Evolutionary conservation across 2,329 filamentous ascomycete species (phyloP).

Genomic region (Fusarium dimerum): DNA sequence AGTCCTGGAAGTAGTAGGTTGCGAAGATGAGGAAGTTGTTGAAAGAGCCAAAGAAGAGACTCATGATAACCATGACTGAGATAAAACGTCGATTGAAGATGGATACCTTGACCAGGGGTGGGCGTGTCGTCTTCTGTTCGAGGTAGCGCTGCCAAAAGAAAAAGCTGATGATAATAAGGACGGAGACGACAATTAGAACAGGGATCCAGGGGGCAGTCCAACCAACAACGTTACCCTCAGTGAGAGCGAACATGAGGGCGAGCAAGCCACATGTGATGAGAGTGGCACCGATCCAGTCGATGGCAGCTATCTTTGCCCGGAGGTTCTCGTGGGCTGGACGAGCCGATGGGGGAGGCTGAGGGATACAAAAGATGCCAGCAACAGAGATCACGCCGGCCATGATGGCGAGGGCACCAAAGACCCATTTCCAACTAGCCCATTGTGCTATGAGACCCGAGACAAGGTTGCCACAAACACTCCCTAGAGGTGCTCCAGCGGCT

Average conservation of each 20-base stretch:
- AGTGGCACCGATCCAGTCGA: slow-evolving; percentile 68
- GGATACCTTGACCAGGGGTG: slow-evolving; percentile 67
- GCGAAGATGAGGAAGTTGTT: slow-evolving; percentile 68
- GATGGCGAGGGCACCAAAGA: slow-evolving; percentile 66
- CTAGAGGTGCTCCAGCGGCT: slow-evolving; percentile 65
- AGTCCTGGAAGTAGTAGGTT: slow-evolving; percentile 72
- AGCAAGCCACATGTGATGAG: slow-evolving; percentile 64
- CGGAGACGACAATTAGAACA: slow-evolving; percentile 57
- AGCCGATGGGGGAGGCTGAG: slow-evolving; percentile 43
- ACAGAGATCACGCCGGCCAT: slow-evolving; percentile 58
- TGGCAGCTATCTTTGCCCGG: slow-evolving; percentile 42
- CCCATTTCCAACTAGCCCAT: slow-evolving; percentile 66
- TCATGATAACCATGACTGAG: slow-evolving; percentile 65
- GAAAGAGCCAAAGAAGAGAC: slow-evolving; percentile 66
- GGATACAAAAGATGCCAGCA: slow-evolving; percentile 61
- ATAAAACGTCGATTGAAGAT: slow-evolving; percentile 63
- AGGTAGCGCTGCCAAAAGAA: slow-evolving; percentile 59
- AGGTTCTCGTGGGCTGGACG: slow-evolving; percentile 22
- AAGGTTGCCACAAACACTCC: slow-evolving; percentile 65
- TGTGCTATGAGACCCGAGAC: slow-evolving; percentile 64
- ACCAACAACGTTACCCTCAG: slow-evolving; percentile 68
- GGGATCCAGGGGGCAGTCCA: slow-evolving; percentile 66
- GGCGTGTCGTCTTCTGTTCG: slow-evolving; percentile 34
- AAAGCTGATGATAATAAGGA: slow-evolving; percentile 58
- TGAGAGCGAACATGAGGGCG: slow-evolving; percentile 65